Conservation (phyloP, 805 yeast genomes). For the Starmerella geochares region DNA sequence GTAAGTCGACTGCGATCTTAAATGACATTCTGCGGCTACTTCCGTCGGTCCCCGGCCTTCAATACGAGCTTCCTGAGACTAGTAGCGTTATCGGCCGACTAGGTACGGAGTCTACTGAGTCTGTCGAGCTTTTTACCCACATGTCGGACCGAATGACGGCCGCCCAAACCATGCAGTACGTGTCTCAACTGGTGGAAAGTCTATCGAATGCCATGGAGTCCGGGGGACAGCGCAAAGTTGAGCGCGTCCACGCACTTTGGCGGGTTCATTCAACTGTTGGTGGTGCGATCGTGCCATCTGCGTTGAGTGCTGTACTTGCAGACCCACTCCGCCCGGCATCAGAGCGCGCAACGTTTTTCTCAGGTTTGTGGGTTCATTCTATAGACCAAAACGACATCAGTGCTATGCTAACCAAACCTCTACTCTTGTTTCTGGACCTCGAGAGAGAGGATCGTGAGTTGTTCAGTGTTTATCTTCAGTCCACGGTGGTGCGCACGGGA, state of each 20-base stretch:
- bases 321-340: conserved; percentile 31
- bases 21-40: conserved; percentile 12
- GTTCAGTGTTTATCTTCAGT: conserved; percentile 17
- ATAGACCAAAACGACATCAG: conserved; percentile 39
- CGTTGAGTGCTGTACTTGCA: conserved; percentile 48
- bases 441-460: conserved; percentile 10
- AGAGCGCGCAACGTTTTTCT: conserved; percentile 45
- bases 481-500: conserved; percentile 34
- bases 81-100: neutral
- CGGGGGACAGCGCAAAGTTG: conserved; percentile 54
- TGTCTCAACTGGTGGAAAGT: conserved; percentile 5
- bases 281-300: conserved; percentile 58
- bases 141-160: conserved; percentile 10
- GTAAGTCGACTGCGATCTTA: conserved; percentile 5
- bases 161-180: conserved; percentile 11
- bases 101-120: neutral
- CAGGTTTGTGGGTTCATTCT: conserved; percentile 67
- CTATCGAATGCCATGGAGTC: conserved; percentile 26
- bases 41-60: conserved; percentile 16
- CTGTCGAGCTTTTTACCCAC: conserved; percentile 16
- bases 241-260: conserved; percentile 57
- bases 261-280: conserved; percentile 44
- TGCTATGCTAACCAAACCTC: conserved; percentile 47
- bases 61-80: conserved; percentile 8
- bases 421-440: conserved; percentile 60